Evolutionary conservation across 2,329 filamentous ascomycete genomes (phyloP).

Genomic region (Fusarium fracticaudum): DNA sequence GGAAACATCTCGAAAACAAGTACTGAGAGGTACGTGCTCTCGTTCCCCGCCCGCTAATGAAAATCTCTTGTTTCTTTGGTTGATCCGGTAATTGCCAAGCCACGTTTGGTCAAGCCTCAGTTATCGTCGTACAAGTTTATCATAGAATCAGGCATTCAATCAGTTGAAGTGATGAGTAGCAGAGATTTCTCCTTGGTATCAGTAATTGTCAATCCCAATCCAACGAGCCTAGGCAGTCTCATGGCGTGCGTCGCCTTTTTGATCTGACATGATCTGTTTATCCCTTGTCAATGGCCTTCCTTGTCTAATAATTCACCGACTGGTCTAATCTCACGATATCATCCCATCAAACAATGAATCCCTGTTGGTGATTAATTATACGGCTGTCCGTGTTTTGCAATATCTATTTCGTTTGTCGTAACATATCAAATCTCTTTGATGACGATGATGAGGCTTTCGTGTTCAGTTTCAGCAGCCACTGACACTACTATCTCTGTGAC

Average conservation of each 20-base stretch:
- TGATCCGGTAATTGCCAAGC: slow-evolving; percentile 24
- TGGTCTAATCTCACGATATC: slow-evolving; percentile 14
- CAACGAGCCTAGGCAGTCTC: neutral
- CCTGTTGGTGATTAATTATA: neutral
- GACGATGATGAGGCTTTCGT: neutral
- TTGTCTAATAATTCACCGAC: neutral
- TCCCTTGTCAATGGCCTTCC: neutral
- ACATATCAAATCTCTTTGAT: neutral
- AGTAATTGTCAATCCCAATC: slow-evolving; percentile 3
- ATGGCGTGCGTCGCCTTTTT: neutral
- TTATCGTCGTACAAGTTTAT: slow-evolving; percentile 11
- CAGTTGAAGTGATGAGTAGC: neutral
- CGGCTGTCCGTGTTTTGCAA: neutral
- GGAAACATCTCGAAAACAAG: slow-evolving; percentile 35
- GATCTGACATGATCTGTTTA: neutral
- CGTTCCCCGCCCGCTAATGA: slow-evolving; percentile 9
- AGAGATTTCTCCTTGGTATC: slow-evolving; percentile 1
- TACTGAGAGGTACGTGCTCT: slow-evolving; percentile 38
- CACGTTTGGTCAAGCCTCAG: slow-evolving; percentile 30
- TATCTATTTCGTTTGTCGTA: neutral
- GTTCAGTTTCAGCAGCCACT: neutral
- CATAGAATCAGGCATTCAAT: slow-evolving; percentile 20
- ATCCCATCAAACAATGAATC: neutral
- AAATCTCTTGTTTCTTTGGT: slow-evolving; percentile 24
- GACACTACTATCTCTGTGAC: neutral